Base-by-base conservation (phyloP, 441 rosid genomes). In the Francoa sonchifolia region DNA sequence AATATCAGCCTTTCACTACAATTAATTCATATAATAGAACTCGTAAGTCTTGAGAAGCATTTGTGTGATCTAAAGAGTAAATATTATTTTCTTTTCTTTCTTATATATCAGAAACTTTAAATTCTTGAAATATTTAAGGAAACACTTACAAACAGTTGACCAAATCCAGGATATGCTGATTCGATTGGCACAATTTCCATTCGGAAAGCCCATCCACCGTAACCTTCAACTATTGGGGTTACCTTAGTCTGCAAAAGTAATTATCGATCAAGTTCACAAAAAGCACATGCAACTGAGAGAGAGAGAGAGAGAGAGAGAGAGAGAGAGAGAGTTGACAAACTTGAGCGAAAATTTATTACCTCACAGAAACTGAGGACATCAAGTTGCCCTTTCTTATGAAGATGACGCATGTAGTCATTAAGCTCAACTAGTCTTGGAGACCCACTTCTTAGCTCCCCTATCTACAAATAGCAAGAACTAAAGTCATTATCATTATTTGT, bases 141-240 rank as follows among this genome's bases (percentile, higher is more conserved):
- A 13, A 47, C 30, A 74, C 98, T 74, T 69, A 90, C 96, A 50
- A 90, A 76, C 43, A 85, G 74, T 53, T 85, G 89, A 54, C 98
- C 98, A 63, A 74, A 90, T 64, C 98, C 95, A 56, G 98, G 96
- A 58, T 82, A 90, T 7, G 96, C 95, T 25, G 98, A 90, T 62
- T 90, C 98, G 8, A 82, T 77, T 16, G 98, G 78, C 35, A 86
- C 98, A 19, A 90, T 68, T 59, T 90, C 98, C 92, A 78, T 59
- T 49, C 98, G 74, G 14, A 82, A 71, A 36, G 98, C 98, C 96
- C 94, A 85, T 57, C 98, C 98, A 37, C 98, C 95, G 39, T 86
- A 90, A 26, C 96, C 96, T 74, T 86, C 96, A 44, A 90, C 98
- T 8, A 90, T 80, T 34, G 98, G 93, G 19, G 96, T 82, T 42